phyloP scores from a whole-genome alignment of 139 green algal genomes.

The Coelastrella sp. region DNA sequence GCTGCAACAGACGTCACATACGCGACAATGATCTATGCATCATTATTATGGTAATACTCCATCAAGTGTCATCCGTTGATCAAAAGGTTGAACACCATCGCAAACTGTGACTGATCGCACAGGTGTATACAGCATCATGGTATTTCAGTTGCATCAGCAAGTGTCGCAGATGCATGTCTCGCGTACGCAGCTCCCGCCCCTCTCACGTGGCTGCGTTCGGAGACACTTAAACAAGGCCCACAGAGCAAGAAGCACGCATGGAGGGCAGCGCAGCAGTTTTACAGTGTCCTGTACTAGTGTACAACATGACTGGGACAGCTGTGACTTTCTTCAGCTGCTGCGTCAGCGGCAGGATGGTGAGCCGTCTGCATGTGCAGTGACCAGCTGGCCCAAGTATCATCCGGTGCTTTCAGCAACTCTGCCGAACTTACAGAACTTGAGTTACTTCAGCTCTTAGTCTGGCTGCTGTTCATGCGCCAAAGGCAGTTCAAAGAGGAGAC shows the following conservation, averaged over 20 bases:
- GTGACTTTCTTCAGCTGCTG: not conserved
- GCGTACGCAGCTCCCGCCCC: no score
- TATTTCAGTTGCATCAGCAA: not conserved
- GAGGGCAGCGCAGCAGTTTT: not conserved
- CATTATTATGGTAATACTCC: no score
- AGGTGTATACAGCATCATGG: not conserved
- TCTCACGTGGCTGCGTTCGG: no score
- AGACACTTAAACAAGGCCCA: not conserved
- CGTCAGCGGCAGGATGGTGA: slow-evolving; percentile 1
- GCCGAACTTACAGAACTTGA: no score
- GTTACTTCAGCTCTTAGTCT: not conserved
- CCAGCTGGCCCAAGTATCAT: not conserved
- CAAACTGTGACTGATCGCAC: not conserved
- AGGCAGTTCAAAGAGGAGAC: no score
- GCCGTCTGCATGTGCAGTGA: not conserved
- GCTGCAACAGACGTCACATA: not conserved
- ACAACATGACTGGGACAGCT: slow-evolving; percentile 10
- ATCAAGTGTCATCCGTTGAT: not conserved
- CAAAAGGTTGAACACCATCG: not conserved
- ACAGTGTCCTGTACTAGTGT: not conserved
- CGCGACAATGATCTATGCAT: not conserved
- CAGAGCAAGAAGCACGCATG: not conserved
- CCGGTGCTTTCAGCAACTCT: not conserved
- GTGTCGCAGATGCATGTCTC: not conserved
- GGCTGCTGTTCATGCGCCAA: not conserved